phyloP scores from a whole-genome alignment of 2,329 filamentous ascomycete species.

The Penicillium occitanis region DNA sequence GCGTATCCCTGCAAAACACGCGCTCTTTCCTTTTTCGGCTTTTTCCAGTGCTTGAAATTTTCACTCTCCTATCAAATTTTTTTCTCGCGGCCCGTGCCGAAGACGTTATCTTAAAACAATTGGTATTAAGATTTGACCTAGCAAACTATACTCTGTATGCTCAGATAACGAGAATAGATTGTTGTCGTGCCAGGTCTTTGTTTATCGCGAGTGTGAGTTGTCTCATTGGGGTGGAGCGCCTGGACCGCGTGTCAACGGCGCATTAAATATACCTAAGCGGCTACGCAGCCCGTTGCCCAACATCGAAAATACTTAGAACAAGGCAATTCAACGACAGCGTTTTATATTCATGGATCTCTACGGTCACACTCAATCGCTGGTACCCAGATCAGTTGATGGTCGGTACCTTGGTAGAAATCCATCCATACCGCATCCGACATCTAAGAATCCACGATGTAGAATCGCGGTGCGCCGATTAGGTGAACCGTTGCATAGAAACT shows the following conservation, averaged over 20 bases:
- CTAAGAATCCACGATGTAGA: neutral
- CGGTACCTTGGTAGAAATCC: neutral
- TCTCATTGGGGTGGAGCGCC: neutral
- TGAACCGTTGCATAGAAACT: neutral
- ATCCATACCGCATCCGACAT: neutral
- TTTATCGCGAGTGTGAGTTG: conserved; percentile 1
- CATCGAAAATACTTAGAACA: neutral
- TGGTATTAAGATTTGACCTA: neutral
- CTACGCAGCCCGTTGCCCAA: neutral
- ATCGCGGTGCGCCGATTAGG: neutral
- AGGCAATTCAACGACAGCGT: neutral
- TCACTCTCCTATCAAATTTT: neutral
- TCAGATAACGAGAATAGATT: neutral
- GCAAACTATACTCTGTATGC: neutral
- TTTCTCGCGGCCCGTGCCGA: conserved; percentile 9
- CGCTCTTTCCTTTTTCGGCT: neutral
- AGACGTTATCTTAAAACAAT: conserved; percentile 1
- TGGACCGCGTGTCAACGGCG: conserved; percentile 1
- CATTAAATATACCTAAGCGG: neutral
- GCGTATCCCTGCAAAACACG: conserved; percentile 12
- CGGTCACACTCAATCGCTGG: neutral
- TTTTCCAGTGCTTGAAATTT: neutral
- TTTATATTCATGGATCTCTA: neutral
- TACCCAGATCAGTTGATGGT: neutral
- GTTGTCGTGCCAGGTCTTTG: neutral